These are phyloP conservation scores for Rosa multiflora DNA, from an alignment of 306 rosid genomes.

Conservation along the genomic window DNA sequence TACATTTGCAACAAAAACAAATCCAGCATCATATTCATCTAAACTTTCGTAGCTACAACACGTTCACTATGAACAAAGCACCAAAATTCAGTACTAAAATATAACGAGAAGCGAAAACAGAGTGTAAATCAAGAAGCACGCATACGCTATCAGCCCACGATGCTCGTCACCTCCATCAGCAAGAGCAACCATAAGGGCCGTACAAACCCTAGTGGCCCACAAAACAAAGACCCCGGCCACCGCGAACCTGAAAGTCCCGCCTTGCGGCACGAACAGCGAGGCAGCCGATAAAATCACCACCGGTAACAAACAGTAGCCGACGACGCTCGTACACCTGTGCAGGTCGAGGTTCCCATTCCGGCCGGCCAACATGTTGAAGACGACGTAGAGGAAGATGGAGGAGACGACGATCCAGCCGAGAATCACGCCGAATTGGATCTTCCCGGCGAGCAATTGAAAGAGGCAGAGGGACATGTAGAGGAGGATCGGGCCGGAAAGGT, in stretches of 20 bases:
- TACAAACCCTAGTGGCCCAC: conserved; percentile 88
- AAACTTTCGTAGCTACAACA: conserved; percentile 17
- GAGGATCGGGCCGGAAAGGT: conserved; percentile 89
- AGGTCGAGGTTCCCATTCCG: conserved; percentile 80
- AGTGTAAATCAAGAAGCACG: conserved; percentile 89
- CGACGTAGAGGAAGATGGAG: conserved; percentile 81
- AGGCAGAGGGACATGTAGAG: conserved; percentile 84
- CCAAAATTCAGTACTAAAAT: conserved; percentile 52
- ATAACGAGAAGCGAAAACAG: conserved; percentile 87
- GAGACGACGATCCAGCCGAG: conserved; percentile 96
- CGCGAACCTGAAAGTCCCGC: conserved; percentile 49
- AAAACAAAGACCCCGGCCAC: conserved; percentile 64
- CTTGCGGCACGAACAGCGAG: conserved; percentile 73
- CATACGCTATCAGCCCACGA: conserved; percentile 87
- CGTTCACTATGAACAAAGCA: conserved; percentile 10
- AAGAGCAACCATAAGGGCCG: conserved; percentile 72
- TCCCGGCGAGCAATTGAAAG: conserved; percentile 91
- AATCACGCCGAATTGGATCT: conserved; percentile 94
- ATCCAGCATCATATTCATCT: conserved; percentile 1
- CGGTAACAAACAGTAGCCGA: conserved; percentile 86
- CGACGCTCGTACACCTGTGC: conserved; percentile 91
- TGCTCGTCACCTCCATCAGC: conserved; percentile 96
- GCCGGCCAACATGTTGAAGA: conserved; percentile 94
- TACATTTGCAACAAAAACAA: not conserved
- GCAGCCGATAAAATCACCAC: conserved; percentile 77